phyloP scores from a whole-genome alignment of 345 rosid species.

The Linum lewisii region DNA sequence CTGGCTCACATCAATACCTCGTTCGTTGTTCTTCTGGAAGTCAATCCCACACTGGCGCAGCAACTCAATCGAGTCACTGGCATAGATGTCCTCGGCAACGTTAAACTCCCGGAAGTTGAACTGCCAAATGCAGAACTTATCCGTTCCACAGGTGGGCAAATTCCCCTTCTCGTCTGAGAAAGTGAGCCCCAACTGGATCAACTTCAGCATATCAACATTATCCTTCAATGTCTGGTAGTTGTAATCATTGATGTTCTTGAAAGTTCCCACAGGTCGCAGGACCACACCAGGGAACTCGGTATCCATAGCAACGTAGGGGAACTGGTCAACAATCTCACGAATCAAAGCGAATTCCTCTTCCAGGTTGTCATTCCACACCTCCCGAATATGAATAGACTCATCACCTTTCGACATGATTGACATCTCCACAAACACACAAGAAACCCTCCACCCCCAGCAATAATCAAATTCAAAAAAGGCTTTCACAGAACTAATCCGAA shows the following conservation, averaged over 20 bases:
- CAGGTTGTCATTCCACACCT: constrained; percentile 80
- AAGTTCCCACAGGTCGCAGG: constrained; percentile 60
- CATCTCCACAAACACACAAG: constrained; percentile 28
- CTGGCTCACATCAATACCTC: constrained; percentile 63
- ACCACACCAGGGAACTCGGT: constrained; percentile 94
- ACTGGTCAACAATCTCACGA: constrained; percentile 64
- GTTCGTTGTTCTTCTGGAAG: constrained; percentile 63
- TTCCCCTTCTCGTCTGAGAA: constrained; percentile 71
- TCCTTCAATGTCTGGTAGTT: constrained; percentile 74
- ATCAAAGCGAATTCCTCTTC: constrained; percentile 68
- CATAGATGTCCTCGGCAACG: constrained; percentile 56
- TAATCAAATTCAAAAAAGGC: background rate
- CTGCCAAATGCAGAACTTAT: constrained; percentile 71
- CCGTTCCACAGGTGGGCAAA: constrained; percentile 71
- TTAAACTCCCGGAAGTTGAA: constrained; percentile 87
- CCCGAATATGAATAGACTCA: constrained; percentile 63
- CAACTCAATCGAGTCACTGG: constrained; percentile 73
- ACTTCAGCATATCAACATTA: constrained; percentile 71
- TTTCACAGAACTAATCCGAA: background rate
- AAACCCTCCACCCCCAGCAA: background rate
- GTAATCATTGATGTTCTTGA: constrained; percentile 67
- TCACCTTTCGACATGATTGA: constrained; percentile 49
- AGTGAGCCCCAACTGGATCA: constrained; percentile 76
- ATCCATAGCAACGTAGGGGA: constrained; percentile 66
- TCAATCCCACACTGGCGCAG: constrained; percentile 73